Percentiles rank a stretch among this genome's conserved stretches.
These are phyloP conservation scores for Pythium vanterpoolii DNA, from an alignment of 352 stramenopile genomes.

Conservation along the genomic window DNA sequence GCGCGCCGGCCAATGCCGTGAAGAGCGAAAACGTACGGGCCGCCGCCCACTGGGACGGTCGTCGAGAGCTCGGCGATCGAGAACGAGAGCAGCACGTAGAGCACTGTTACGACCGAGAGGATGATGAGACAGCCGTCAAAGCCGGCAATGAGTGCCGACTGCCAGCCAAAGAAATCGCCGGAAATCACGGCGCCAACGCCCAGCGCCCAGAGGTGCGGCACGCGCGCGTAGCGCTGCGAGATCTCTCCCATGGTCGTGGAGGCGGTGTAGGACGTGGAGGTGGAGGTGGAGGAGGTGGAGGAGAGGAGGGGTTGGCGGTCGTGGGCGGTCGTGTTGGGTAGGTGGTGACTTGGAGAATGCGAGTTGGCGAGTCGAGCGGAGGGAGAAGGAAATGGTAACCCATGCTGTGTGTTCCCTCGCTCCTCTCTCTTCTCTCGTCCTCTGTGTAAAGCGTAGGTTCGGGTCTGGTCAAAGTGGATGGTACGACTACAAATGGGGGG, in stretches of 20 bases:
- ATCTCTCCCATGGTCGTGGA: constrained; percentile 17
- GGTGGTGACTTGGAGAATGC: constrained; percentile 15
- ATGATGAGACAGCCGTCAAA: constrained; percentile 65
- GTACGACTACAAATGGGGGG: background rate
- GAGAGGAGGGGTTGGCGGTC: no score
- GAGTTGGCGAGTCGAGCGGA: background rate
- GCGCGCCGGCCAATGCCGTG: constrained; percentile 47
- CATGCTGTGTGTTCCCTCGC: background rate
- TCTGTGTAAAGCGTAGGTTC: background rate
- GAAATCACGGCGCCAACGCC: constrained; percentile 64
- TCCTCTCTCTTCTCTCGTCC: no score
- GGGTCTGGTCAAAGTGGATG: background rate
- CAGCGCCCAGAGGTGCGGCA: constrained; percentile 62
- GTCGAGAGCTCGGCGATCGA: constrained; percentile 72
- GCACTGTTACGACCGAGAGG: constrained; percentile 51
- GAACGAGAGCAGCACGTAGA: constrained; percentile 70
- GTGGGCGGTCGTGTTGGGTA: background rate
- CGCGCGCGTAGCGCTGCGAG: constrained; percentile 53
- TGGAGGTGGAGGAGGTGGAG: background rate
- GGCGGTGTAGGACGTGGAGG: background rate
- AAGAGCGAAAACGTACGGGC: constrained; percentile 65
- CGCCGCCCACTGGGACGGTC: constrained; percentile 50
- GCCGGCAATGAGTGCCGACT: constrained; percentile 54
- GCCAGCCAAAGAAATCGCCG: constrained; percentile 75
- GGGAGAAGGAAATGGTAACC: background rate